Base-by-base conservation (phyloP, 345 rosid species). In the Excoecaria agallocha region DNA sequence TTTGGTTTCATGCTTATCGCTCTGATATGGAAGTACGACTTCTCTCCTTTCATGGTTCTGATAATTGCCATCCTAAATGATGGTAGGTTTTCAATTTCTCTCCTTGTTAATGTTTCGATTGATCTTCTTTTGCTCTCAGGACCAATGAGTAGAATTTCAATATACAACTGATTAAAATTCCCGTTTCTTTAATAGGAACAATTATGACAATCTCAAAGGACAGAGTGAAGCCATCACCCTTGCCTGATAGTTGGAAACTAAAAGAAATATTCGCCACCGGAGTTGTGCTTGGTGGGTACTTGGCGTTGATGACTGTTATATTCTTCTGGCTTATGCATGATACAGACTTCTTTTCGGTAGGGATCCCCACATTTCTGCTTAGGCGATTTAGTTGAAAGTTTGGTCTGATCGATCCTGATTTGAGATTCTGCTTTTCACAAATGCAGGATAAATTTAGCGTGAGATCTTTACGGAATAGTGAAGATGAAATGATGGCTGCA, bases 121-220 rank as follows among this genome's bases (percentile, higher is more conserved):
- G 19, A 35, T 56, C 66, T 55, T 13, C 9, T 2, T 12, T 37
- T 24, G 54, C 13, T 74, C 41, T 37, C 48, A 0, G 1, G 19
- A 11, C 12, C 13, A 59, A 22, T 12, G 48, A 11, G 3, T 43
- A 8, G 4, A 8, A 30, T 38, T 30, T 9, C 24, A 24, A 16
- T 11, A 52, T n/a, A 45, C 2, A 35, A 48, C 51, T 30, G 41
- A 30, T 50, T 8, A 6, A 22, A 20, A 13, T 0, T 54, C 59
- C 16, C 17, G 43, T 46, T 56, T 66, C 19, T 16, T 30, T 30
- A 30, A 0, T 4, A 77, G 80, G 83, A 16, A 80, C 83, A 41
- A 80, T 80, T 68, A 80, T 80, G 83, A 80, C 83, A 19, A 76
- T 80, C 74, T 80, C 83, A 19, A 80, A 76, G 62, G 83, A 80